phyloP scores from a whole-genome alignment of 2,329 filamentous ascomycete species.

The Aureobasidium sp. region DNA sequence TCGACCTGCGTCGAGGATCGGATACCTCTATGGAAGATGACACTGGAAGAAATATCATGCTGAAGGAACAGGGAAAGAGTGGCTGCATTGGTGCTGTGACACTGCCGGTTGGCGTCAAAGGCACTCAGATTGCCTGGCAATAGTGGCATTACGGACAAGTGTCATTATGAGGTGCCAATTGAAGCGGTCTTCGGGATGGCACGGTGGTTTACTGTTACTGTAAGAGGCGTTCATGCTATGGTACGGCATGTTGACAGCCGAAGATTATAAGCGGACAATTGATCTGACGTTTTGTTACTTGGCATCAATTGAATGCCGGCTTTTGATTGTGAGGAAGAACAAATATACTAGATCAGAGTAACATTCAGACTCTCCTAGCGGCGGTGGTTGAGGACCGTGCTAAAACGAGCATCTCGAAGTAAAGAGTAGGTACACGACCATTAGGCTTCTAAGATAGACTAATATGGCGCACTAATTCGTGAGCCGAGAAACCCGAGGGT shows the following conservation, averaged over 20 bases:
- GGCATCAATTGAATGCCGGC: background rate
- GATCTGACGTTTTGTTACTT: background rate
- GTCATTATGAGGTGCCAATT: too few species aligned
- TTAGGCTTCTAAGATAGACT: background rate
- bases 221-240: background rate
- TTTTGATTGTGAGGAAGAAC: background rate
- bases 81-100: background rate
- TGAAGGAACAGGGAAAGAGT: background rate
- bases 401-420: background rate
- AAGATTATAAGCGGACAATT: background rate
- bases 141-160: background rate
- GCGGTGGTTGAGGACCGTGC: background rate
- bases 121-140: slow-evolving; percentile 5
- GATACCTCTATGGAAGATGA: background rate
- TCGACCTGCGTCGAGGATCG: background rate
- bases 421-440: background rate
- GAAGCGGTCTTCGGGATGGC: background rate
- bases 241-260: background rate
- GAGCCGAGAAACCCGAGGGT: background rate
- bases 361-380: background rate
- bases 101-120: background rate
- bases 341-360: background rate
- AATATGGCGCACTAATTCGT: background rate
- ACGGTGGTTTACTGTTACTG: background rate
- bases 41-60: background rate